Evolutionary conservation across 1,139 yeast genomes (phyloP).

Genomic region (Taphrina populina): DNA sequence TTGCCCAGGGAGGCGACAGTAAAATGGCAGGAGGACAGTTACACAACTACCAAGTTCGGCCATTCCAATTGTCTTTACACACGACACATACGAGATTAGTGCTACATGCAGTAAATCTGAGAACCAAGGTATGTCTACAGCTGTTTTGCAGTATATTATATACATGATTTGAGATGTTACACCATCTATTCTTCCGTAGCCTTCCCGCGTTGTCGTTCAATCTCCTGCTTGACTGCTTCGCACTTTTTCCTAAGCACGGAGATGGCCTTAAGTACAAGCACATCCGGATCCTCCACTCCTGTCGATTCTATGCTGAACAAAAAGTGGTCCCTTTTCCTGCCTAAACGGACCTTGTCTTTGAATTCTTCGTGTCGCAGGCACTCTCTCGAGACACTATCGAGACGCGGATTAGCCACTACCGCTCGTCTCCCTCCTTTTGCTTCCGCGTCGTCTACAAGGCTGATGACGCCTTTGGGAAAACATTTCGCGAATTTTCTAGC

Average conservation of each 20-base stretch:
- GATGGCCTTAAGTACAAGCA: conserved; percentile 85
- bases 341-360: conserved; percentile 81
- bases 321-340: conserved; percentile 87
- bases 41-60: too few species aligned
- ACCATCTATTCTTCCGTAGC: too few species aligned
- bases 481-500: conserved; percentile 82
- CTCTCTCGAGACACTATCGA: conserved; percentile 94
- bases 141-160: too few species aligned
- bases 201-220: conserved; percentile 29
- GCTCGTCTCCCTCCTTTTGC: conserved; percentile 52
- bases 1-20: too few species aligned
- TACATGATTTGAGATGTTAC: too few species aligned
- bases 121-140: too few species aligned
- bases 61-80: too few species aligned
- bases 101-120: too few species aligned
- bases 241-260: conserved; percentile 84
- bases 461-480: conserved; percentile 92
- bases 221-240: conserved; percentile 34
- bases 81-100: too few species aligned
- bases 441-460: conserved; percentile 58
- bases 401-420: conserved; percentile 78
- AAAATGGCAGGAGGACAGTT: too few species aligned
- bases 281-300: conserved; percentile 96
- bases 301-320: conserved; percentile 84
- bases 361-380: conserved; percentile 91